A percentile compares a stretch with the other conserved stretches of the same genome.
Conservation (phyloP, 176 grass and related monocot species). For the Avena insularis region DNA sequence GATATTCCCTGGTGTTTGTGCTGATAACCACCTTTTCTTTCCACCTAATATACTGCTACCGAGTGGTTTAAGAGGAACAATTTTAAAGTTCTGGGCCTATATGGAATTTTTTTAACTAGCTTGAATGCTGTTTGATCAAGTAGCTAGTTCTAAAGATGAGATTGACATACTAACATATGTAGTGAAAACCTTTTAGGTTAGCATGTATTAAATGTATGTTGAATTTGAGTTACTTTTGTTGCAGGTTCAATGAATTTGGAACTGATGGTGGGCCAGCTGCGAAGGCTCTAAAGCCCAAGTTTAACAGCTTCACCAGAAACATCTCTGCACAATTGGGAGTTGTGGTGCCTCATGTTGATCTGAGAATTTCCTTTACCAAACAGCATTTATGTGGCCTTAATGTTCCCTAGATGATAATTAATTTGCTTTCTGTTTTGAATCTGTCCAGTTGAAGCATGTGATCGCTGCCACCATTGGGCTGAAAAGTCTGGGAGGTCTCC, state of each 20-base stretch:
- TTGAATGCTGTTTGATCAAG: neutral
- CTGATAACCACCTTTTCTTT: neutral
- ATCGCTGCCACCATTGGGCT: constrained; percentile 71
- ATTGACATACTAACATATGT: neutral
- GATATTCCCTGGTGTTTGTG: neutral
- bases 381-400: constrained; percentile 1
- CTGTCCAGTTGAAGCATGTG: constrained; percentile 79
- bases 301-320: constrained; percentile 65
- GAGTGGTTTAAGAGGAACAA: neutral
- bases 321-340: constrained; percentile 66
- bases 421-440: constrained; percentile 26
- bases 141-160: neutral
- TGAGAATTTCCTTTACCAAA: constrained; percentile 38
- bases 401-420: constrained; percentile 6
- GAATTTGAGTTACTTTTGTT: neutral
- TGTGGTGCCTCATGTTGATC: constrained; percentile 71
- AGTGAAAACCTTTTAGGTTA: neutral
- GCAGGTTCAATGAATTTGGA: neutral
- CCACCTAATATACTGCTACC: neutral
- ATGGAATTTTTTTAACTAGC: neutral
- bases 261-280: constrained; percentile 84
- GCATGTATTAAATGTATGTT: neutral
- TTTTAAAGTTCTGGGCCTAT: neutral
- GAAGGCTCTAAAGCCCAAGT: constrained; percentile 79
- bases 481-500: constrained; percentile 87